A percentile compares a stretch with the other conserved stretches of the same genome.
These are phyloP conservation scores for Mortierella polycephala DNA, from an alignment of 371 early-diverging fungal genomes.

Conservation along the genomic window DNA sequence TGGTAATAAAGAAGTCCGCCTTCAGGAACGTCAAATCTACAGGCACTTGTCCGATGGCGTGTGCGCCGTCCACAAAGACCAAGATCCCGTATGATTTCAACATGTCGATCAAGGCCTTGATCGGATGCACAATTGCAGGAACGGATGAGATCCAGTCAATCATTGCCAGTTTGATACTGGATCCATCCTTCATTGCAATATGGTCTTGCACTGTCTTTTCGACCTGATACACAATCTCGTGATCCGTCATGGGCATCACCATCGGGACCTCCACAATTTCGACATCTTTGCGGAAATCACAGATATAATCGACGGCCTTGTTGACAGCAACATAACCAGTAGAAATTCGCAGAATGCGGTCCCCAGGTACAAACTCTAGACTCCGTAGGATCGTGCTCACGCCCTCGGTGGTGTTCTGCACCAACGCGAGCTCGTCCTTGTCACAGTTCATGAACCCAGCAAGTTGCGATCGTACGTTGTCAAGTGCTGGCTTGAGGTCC, in stretches of 20 bases:
- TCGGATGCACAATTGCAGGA: conserved; percentile 66
- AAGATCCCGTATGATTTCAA: conserved; percentile 63
- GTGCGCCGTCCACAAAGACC: conserved; percentile 78
- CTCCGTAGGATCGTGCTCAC: conserved; percentile 59
- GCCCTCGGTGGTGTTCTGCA: conserved; percentile 60
- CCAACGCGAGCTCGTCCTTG: conserved; percentile 56
- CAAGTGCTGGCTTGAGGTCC: conserved; percentile 29
- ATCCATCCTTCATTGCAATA: conserved; percentile 44
- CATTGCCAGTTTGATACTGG: conserved; percentile 61
- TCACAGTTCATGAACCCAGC: conserved; percentile 55
- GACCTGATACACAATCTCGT: conserved; percentile 52
- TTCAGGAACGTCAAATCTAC: conserved; percentile 62
- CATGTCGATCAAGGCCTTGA: conserved; percentile 62
- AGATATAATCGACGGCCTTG: conserved; percentile 50
- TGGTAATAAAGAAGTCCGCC: conserved; percentile 78
- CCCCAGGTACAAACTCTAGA: conserved; percentile 53
- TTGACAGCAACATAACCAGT: conserved; percentile 63
- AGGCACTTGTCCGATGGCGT: conserved; percentile 76
- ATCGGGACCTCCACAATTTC: conserved; percentile 42
- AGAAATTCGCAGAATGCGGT: conserved; percentile 54
- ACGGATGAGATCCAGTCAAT: conserved; percentile 70
- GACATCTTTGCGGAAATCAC: conserved; percentile 48
- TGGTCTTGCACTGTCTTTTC: conserved; percentile 55
- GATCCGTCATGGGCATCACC: conserved; percentile 44
- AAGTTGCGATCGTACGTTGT: conserved; percentile 27